Conservation (phyloP, 192 early-diverging fungal genomes). For the Umbelopsis sp. region DNA sequence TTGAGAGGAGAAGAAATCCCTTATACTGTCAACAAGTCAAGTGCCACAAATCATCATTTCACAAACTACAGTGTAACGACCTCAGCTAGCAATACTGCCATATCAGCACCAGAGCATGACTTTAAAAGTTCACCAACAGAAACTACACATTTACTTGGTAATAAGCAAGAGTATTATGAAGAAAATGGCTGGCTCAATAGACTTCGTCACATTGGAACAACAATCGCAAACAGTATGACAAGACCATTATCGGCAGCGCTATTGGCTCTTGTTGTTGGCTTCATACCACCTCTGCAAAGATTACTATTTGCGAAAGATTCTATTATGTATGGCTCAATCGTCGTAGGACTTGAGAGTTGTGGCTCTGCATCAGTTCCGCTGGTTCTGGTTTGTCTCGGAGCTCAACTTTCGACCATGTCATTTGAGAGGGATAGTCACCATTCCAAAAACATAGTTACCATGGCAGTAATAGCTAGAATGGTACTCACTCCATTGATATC, state of each 20-base stretch:
- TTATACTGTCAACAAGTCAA: not conserved
- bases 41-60: not conserved
- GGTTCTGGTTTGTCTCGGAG: constrained; percentile 75
- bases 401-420: constrained; percentile 49
- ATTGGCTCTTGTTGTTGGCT: constrained; percentile 60
- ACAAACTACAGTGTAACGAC: not conserved
- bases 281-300: constrained; percentile 59
- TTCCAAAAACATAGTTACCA: constrained; percentile 23
- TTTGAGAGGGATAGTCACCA: not conserved
- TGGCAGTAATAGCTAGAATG: constrained; percentile 38
- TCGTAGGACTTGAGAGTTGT: constrained; percentile 68
- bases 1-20: constrained; percentile 34
- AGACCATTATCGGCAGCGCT: constrained; percentile 70
- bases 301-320: constrained; percentile 57
- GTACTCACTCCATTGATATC: constrained; percentile 40
- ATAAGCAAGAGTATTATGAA: not conserved
- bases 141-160: not conserved
- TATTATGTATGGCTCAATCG: constrained; percentile 55
- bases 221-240: constrained; percentile 48
- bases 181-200: not conserved
- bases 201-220: not conserved
- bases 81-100: no score
- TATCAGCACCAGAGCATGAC: not conserved
- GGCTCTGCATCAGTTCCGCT: constrained; percentile 81
- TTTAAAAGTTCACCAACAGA: not conserved